Evolutionary conservation across 345 rosid species (phyloP), one percentile per base, ranked within the genome.

Genomic region (Sapria himalayana): DNA sequence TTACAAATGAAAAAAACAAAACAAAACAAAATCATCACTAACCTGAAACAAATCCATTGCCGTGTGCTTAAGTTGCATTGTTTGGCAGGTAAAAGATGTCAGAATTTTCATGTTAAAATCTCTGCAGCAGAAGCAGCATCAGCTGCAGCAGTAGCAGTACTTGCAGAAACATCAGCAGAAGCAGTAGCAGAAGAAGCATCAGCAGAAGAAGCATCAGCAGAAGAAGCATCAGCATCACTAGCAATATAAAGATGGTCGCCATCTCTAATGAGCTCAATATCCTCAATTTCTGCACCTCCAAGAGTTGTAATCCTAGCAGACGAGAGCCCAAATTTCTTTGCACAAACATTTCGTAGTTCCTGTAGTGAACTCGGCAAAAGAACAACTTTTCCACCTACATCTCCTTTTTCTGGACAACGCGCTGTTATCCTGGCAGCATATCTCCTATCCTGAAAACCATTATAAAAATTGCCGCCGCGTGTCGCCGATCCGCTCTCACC

Each of bases 281-380:
- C 79, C 19, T 86, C 92, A 33, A 86, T 65, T 56, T 75, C 79
- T 5, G 86, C 81, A 33, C 86, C 85, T 19, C 66, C 76, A 52
- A 58, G 61, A 10, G 63, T 65, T 7, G 66, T 46, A 45, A 86
- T 57, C 58, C 57, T 86, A 37, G 61, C 57, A 21, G 77, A 49
- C 4, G 37, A 21, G 38, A 63, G 48, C 9, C 73, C 74, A 27
- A 69, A 67, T 48, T 68, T 78, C 12, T 29, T 39, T 3, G 56
- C 57, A 20, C 89, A 79, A n/a, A 70, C 20, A 1, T 64, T 51
- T 9, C 81, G 48, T 4, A 86, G 52, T 45, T 86, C 94, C 37
- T 73, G 47, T 7, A 81, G 38, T 7, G 78, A 56, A n/a, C 27
- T 58, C 1, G 97, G 96, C 23, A 85, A 51, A 8, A 45, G 22